Conservation (phyloP, 2,329 filamentous ascomycete species). For the Emmonsiellopsis sp. region DNA sequence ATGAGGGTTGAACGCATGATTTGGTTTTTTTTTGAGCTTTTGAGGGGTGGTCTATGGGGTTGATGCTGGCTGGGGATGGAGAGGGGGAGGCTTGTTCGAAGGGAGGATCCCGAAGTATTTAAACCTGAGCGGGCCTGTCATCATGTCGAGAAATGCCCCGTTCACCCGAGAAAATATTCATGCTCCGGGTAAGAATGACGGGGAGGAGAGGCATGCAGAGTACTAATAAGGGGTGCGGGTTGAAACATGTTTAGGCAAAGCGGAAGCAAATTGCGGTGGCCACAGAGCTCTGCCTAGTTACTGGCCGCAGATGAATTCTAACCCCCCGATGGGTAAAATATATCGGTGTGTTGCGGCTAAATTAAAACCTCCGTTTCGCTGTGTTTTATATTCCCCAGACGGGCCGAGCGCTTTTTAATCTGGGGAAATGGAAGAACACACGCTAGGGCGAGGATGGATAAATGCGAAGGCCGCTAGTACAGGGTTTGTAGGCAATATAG, state of each 20-base stretch:
- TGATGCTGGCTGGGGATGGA: neutral
- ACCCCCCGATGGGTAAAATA: neutral
- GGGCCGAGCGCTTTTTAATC: neutral
- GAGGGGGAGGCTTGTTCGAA: neutral
- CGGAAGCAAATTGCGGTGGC: neutral
- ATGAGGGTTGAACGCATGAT: neutral
- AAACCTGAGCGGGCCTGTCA: neutral
- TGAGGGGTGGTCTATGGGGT: neutral
- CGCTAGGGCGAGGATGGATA: neutral
- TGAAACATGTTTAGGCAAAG: slow-evolving; percentile 1
- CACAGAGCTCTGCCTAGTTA: neutral
- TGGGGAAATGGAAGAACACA: neutral
- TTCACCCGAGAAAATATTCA: neutral
- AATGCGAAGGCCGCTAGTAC: neutral
- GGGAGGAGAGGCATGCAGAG: neutral
- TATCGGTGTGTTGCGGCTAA: neutral
- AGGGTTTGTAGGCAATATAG: neutral
- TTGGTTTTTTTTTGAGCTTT: neutral
- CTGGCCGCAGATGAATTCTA: too few species aligned
- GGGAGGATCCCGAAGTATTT: neutral
- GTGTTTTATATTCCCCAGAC: neutral
- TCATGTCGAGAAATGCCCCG: neutral
- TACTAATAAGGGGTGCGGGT: neutral
- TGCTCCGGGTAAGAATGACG: neutral
- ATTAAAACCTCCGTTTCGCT: neutral